Conservation (phyloP, 1,284 basidiomycete species). For the Rhodotorula sp. region DNA sequence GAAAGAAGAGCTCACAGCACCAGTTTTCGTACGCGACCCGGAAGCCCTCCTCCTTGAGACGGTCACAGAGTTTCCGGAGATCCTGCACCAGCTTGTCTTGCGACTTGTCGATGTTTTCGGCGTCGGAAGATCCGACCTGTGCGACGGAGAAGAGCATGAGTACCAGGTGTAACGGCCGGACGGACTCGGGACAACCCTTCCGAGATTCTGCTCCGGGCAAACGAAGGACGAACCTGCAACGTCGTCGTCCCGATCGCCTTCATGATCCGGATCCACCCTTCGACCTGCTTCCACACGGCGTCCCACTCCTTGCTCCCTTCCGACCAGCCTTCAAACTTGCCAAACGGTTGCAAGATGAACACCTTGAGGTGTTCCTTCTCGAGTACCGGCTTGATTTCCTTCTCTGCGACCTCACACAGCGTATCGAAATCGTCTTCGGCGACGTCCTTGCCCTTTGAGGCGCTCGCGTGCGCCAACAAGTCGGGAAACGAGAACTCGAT, state of each 20-base stretch:
- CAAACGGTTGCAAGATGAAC: slow-evolving; percentile 28
- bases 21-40: slow-evolving; percentile 32
- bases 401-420: neutral
- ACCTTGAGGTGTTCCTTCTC: neutral
- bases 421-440: slow-evolving; percentile 15
- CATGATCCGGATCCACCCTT: slow-evolving; percentile 26
- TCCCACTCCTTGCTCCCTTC: slow-evolving; percentile 17
- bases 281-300: slow-evolving; percentile 13
- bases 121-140: slow-evolving; percentile 27
- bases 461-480: slow-evolving; percentile 30
- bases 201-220: neutral
- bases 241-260: slow-evolving; percentile 11
- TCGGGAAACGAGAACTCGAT: slow-evolving; percentile 42
- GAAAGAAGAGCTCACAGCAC: slow-evolving; percentile 15
- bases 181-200: too few relatives aligned
- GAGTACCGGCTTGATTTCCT: slow-evolving; percentile 1
- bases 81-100: slow-evolving; percentile 10
- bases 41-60: slow-evolving; percentile 14
- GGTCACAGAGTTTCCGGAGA: slow-evolving; percentile 14
- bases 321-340: slow-evolving; percentile 21
- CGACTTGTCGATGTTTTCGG: slow-evolving; percentile 9
- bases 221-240: slow-evolving; percentile 16
- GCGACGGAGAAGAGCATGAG: neutral
- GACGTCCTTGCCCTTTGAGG: slow-evolving; percentile 5
- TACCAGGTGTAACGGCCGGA: neutral